phyloP scores from a whole-genome alignment of 345 rosid genomes.

The Brassica rapa region DNA sequence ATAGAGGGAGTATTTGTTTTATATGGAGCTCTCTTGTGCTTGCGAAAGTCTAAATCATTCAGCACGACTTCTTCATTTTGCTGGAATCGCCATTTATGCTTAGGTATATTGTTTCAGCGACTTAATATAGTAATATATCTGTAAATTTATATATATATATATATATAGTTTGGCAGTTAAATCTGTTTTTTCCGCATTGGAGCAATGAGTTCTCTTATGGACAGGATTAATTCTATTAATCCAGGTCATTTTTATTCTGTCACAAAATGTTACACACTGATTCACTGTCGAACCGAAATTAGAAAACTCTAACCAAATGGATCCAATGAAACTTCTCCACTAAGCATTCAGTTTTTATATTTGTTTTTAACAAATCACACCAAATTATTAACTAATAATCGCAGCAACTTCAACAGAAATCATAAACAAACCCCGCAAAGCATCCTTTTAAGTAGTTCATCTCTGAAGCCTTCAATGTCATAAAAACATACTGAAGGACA shows the following conservation, averaged over 20 bases:
- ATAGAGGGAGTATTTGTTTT: not conserved
- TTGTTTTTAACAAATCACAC: not conserved
- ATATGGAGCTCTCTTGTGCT: not conserved
- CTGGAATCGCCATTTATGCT: not conserved
- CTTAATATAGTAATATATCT: not conserved
- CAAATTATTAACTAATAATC: constrained; percentile 24
- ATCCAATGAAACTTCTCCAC: not conserved
- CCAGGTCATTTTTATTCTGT: not conserved
- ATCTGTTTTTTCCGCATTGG: not conserved
- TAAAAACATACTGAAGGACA: not conserved
- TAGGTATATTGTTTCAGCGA: not conserved
- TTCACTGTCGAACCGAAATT: constrained; percentile 5
- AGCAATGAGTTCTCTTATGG: not conserved
- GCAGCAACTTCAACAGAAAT: constrained; percentile 8
- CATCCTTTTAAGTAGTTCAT: constrained; percentile 6
- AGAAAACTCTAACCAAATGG: constrained; percentile 1
- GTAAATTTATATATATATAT: not conserved
- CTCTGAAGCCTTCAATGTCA: not conserved
- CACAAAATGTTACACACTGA: not conserved
- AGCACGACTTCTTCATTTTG: not conserved
- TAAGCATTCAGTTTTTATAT: not conserved
- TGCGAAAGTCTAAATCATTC: not conserved
- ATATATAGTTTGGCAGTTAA: not conserved
- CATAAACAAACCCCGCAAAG: not conserved
- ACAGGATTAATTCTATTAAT: not conserved